Conservation (phyloP, 2,329 filamentous ascomycete genomes). For the Claviceps fusiformis region DNA sequence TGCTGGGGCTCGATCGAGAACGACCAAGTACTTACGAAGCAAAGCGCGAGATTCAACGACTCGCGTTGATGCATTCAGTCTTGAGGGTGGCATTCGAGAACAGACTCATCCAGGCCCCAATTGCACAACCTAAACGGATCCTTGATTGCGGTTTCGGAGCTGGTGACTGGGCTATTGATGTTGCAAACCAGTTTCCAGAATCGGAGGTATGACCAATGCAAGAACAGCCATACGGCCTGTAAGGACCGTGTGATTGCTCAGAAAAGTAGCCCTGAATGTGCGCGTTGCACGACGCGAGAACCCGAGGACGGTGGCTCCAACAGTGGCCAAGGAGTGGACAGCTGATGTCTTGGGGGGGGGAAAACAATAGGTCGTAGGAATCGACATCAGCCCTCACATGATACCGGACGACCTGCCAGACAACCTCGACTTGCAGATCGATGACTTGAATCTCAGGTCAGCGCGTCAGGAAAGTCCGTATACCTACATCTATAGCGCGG, state of each 20-base stretch:
- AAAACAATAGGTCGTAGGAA: constrained; percentile 45
- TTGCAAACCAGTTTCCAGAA: constrained; percentile 48
- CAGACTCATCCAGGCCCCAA: constrained; percentile 56
- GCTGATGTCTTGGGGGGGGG: neutral
- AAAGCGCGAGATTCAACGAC: constrained; percentile 54
- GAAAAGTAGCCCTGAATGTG: neutral
- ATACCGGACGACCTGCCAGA: constrained; percentile 48
- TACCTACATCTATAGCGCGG: neutral
- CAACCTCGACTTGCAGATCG: constrained; percentile 59
- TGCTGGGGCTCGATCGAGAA: neutral
- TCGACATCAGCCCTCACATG: constrained; percentile 61
- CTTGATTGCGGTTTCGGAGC: constrained; percentile 62
- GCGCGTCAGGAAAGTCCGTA: constrained; percentile 4
- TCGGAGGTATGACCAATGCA: constrained; percentile 41
- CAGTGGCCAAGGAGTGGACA: neutral
- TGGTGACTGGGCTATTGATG: constrained; percentile 57
- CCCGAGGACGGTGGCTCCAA: neutral
- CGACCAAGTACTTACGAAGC: constrained; percentile 1
- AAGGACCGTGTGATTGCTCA: neutral
- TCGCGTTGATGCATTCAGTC: constrained; percentile 49
- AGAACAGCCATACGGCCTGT: neutral
- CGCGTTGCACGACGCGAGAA: neutral
- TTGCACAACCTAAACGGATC: constrained; percentile 41
- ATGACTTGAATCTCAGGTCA: constrained; percentile 55
- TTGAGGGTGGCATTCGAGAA: constrained; percentile 52